Evolutionary conservation across 2,329 filamentous ascomycete species (phyloP).

Genomic region (Lachnellula cervina): DNA sequence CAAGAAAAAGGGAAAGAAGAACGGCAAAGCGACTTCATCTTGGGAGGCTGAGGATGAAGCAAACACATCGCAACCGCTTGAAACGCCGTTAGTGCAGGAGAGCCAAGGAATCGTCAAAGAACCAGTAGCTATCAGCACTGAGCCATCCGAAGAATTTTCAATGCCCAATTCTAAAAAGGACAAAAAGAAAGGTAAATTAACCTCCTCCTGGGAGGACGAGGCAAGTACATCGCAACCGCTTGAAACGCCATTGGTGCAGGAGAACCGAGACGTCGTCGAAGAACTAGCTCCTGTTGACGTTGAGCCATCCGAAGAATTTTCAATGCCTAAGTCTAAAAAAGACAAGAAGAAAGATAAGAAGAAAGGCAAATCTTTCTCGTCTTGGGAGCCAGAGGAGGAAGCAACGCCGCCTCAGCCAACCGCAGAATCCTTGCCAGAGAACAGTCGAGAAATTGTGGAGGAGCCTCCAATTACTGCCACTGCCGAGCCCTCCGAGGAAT

Average conservation of each 20-base stretch:
- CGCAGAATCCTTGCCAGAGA: constrained; percentile 20
- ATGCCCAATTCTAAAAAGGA: constrained; percentile 15
- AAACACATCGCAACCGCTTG: not conserved
- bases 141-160: constrained; percentile 5
- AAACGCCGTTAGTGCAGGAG: constrained; percentile 29
- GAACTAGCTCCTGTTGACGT: constrained; percentile 4
- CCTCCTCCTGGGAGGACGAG: not conserved
- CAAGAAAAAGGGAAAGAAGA: not conserved
- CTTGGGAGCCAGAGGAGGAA: not conserved
- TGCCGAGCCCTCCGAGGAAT: constrained; percentile 5
- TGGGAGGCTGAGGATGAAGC: not conserved
- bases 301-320: constrained; percentile 8
- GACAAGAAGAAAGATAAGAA: constrained; percentile 3
- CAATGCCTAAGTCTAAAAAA: constrained; percentile 13
- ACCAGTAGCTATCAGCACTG: too few species aligned
- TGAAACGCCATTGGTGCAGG: too few species aligned
- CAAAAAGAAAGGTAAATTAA: not conserved
- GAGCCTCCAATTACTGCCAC: constrained; percentile 8
- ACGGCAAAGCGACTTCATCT: not conserved
- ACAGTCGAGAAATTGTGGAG: constrained; percentile 39
- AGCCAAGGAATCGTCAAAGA: constrained; percentile 37
- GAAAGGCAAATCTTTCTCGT: not conserved
- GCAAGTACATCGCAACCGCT: too few species aligned
- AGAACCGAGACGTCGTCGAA: too few species aligned
- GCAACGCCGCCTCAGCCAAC: not conserved